These are phyloP conservation scores for Aethionema arabicum DNA, from an alignment of 345 rosid species.

Conservation along the genomic window DNA sequence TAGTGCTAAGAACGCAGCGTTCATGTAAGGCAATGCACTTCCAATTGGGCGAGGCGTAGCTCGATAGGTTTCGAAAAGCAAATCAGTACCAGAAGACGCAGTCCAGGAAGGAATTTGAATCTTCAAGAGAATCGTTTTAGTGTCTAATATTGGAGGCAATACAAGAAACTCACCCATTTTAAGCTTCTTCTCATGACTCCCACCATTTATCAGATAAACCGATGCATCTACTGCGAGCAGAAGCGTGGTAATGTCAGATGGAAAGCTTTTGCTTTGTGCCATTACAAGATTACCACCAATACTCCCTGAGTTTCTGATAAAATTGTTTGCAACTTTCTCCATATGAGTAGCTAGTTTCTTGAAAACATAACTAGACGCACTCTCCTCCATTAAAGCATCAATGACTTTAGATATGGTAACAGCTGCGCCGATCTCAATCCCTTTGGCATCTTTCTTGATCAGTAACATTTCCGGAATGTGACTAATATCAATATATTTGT, in stretches of 20 bases:
- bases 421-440: slow-evolving; percentile 62
- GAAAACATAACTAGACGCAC: slow-evolving; percentile 25
- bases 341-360: slow-evolving; percentile 52
- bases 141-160: slow-evolving; percentile 52
- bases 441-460: slow-evolving; percentile 41
- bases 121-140: slow-evolving; percentile 45
- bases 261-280: slow-evolving; percentile 61
- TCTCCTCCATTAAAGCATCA: slow-evolving; percentile 44
- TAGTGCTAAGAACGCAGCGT: slow-evolving; percentile 72
- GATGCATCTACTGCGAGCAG: slow-evolving; percentile 54
- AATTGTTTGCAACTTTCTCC: slow-evolving; percentile 58
- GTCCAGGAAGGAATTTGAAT: slow-evolving; percentile 37
- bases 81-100: slow-evolving; percentile 20
- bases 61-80: slow-evolving; percentile 66
- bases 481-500: slow-evolving; percentile 56
- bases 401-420: slow-evolving; percentile 64
- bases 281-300: slow-evolving; percentile 70
- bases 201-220: slow-evolving; percentile 41
- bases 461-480: slow-evolving; percentile 48
- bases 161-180: slow-evolving; percentile 57
- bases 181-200: slow-evolving; percentile 49
- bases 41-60: slow-evolving; percentile 70
- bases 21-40: slow-evolving; percentile 63
- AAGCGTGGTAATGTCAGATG: slow-evolving; percentile 67
- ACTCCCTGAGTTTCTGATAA: slow-evolving; percentile 57